These are phyloP conservation scores for Fraxinus cuspidata DNA, from an alignment of 257 asterid genomes.

Conservation along the genomic window DNA sequence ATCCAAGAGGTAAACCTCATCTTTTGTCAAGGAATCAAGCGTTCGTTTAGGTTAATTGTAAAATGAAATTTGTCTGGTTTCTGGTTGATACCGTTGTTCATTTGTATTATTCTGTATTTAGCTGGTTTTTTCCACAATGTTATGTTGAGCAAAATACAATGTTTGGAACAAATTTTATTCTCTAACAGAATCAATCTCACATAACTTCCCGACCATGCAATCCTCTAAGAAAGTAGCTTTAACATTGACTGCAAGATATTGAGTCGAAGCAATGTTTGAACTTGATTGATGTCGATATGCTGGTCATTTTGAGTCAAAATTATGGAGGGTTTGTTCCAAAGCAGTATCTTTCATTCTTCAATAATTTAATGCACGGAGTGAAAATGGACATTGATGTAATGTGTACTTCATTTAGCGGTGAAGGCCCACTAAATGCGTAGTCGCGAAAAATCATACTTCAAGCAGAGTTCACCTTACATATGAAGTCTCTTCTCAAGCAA, in stretches of 20 bases:
- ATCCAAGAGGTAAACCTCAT: slow-evolving; percentile 35
- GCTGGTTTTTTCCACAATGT: slow-evolving; percentile 12
- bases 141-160: too few relatives aligned
- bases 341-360: too few relatives aligned
- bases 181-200: not conserved
- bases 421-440: too few relatives aligned
- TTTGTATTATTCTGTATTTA: not conserved
- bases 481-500: too few relatives aligned
- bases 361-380: too few relatives aligned
- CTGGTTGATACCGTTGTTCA: not conserved
- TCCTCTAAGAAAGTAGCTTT: not conserved
- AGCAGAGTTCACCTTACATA: too few relatives aligned
- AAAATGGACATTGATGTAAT: too few relatives aligned
- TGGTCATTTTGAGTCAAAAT: too few relatives aligned
- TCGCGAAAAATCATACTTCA: too few relatives aligned
- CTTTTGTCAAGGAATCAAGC: slow-evolving; percentile 15
- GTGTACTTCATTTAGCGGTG: too few relatives aligned
- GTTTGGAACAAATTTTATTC: too few relatives aligned
- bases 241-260: not conserved
- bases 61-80: slow-evolving; percentile 18
- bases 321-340: too few relatives aligned
- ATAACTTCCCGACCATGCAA: not conserved
- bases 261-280: not conserved
- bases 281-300: not conserved
- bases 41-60: slow-evolving; percentile 10